Evolutionary conservation across 106 monocot genomes (phyloP), one percentile per base, ranked within the genome.

Genomic region (Dendrobium chrysotoxum): DNA sequence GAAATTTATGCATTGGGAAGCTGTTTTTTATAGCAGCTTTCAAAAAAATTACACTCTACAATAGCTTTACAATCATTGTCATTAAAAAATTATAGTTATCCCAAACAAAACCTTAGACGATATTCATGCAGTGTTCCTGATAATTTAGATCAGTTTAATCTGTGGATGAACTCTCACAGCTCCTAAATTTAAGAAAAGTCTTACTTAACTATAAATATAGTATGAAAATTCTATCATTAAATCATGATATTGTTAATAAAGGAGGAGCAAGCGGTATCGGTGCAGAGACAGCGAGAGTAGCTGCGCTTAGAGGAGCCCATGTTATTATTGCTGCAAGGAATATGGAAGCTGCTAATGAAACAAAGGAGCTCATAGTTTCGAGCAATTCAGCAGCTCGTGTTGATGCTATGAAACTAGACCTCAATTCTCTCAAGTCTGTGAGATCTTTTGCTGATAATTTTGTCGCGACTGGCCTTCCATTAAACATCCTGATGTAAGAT

Each of bases 191-290:
- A 35, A 35, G 35, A 35, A 35, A 35, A 35, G 3, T 0, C 35
- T 35, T 35, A 35, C 35, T 35, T 35, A 35, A 35, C 35, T 35
- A 35, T 35, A 35, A 35, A 35, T 35, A 35, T 35, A 35, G 35
- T 35, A 35, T 1, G 2, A 35, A 35, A 35, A 35, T 35, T 35
- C 3, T 35, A 35, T 35, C 35, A 35, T 35, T 31, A 46, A 10
- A 46, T 46, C 0, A 46, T 46, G 7, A 46, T 7, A 46, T 46
- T 7, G 0, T 7, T 10, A 1, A 50, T 61, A 7, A 55, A 97
- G 97, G 97, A 74, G 97, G 94, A 70, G 87, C 94, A 23, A 92
- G 94, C 72, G 97, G 94, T 44, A 92, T 98, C 28, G 97, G 97
- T 21, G 86, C 87, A 42, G 97, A 98, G 86, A 92, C 95, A 0